Evolutionary conservation across 2,329 filamentous ascomycete genomes (phyloP), one percentile per base, ranked within the genome.

Genomic region (Cercospora brassicicola): DNA sequence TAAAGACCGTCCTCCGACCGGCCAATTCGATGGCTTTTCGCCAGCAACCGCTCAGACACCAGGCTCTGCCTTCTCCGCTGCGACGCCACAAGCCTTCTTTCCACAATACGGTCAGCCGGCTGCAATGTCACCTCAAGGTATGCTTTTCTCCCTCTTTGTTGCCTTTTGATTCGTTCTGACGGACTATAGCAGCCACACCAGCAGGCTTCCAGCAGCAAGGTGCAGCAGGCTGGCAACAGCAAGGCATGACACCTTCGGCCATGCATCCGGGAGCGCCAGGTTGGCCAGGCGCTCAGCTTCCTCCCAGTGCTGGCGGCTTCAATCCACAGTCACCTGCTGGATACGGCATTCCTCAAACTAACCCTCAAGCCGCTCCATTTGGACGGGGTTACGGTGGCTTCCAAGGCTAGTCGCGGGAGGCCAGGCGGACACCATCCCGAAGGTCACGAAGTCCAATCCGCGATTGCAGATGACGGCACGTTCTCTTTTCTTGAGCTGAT

Each of bases 1-100:
- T 79, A 99, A 99, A 84, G 95, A 99, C 82, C 96, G 97, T 83
- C 93, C 94, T 63, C 93, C 95, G 30, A 93, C 89, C 75, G 87
- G 89, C 73, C 86, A 91, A 76, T 91, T 90, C 74, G 96, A 97
- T 76, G 92, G 92, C 74, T 74, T 67, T 66, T 94, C 91, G 78
- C 89, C 91, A 74, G 90, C 94, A 64, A 91, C 94, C 79, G 92
- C 89, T 20, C 86, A 74, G 89, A 88, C 81, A 59, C 57, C 71
- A 59, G 86, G 73, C 88, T 87, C 88, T 87, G 89, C 85, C 65
- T 97, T 90, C 78, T 90, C 91, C 71, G 33, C 62, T 18, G 91
- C 92, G 55, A 91, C 92, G 68, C 84, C 85, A 55, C 90, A 89
- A 67, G 85, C 86, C 39, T 97, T 93, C 84, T 98, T 97, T 81